Evolutionary conservation across 2,329 filamentous ascomycete genomes (phyloP).

Genomic region (Pestalotiopsis sp.): DNA sequence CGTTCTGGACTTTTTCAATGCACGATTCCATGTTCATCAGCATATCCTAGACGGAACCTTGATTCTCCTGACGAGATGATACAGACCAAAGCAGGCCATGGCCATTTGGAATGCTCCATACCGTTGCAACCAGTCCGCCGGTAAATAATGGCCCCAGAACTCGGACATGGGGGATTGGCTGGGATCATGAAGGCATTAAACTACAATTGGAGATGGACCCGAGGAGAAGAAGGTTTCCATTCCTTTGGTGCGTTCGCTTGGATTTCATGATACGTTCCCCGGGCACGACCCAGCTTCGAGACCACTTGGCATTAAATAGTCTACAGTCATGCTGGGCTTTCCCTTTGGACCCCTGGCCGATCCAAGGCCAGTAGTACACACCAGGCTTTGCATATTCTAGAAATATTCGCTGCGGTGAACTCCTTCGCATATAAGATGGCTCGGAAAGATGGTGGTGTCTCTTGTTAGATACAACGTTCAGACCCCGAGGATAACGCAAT

Average conservation of each 20-base stretch:
- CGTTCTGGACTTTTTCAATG: background rate
- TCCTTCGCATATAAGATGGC: too few relatives aligned
- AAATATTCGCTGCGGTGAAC: too few relatives aligned
- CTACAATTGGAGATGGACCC: background rate
- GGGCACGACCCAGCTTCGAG: background rate
- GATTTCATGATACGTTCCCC: background rate
- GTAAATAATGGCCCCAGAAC: background rate
- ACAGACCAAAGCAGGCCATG: background rate
- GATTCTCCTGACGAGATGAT: background rate
- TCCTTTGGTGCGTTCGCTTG: background rate
- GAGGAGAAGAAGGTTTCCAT: background rate
- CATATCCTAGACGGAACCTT: too few relatives aligned
- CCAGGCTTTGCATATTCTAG: too few relatives aligned
- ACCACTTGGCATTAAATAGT: background rate
- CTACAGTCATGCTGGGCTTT: background rate
- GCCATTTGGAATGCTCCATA: background rate
- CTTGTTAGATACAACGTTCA: too few relatives aligned
- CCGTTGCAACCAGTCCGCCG: background rate
- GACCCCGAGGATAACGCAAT: too few relatives aligned
- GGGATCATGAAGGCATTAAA: background rate
- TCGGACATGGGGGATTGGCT: background rate
- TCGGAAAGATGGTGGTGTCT: too few relatives aligned
- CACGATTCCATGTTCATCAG: background rate
- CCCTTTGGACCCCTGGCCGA: too few relatives aligned
- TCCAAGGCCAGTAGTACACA: too few relatives aligned